These are phyloP conservation scores for Myochromella boudieri DNA, from an alignment of 768 basidiomycete genomes.

Conservation along the genomic window DNA sequence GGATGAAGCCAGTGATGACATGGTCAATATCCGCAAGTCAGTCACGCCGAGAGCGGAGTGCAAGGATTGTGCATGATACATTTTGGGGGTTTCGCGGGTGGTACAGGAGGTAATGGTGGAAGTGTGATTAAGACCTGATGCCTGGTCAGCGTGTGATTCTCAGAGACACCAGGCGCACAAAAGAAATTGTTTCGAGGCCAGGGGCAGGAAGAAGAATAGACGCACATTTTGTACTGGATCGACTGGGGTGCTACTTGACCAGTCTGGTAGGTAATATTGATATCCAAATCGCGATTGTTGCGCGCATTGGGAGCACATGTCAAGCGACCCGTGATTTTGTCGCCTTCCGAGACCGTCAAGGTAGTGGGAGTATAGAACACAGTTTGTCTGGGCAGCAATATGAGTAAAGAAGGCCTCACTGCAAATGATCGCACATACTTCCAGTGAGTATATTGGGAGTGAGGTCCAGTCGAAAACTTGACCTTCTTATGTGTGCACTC, in stretches of 20 bases:
- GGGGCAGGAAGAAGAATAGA: slow-evolving; percentile 29
- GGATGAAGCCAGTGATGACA: background rate
- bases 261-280: slow-evolving; percentile 71
- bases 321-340: slow-evolving; percentile 71
- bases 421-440: slow-evolving; percentile 58
- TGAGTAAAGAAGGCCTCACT: background rate
- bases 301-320: slow-evolving; percentile 85
- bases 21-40: background rate
- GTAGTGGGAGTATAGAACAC: slow-evolving; percentile 95
- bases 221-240: slow-evolving; percentile 88
- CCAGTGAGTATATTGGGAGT: slow-evolving; percentile 96
- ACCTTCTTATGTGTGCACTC: slow-evolving; percentile 95
- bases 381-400: slow-evolving; percentile 66
- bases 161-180: slow-evolving; percentile 14
- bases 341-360: slow-evolving; percentile 65
- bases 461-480: slow-evolving; percentile 95
- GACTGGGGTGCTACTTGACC: slow-evolving; percentile 31
- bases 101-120: too few species aligned
- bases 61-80: background rate
- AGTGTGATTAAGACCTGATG: slow-evolving; percentile 69
- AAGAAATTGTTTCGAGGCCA: slow-evolving; percentile 14
- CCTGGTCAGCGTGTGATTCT: slow-evolving; percentile 58
- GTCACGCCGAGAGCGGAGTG: background rate
- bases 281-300: slow-evolving; percentile 96
- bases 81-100: slow-evolving; percentile 1